These are phyloP conservation scores for Aureobasidium leucospermi DNA, from an alignment of 2,329 filamentous ascomycete genomes.

Conservation along the genomic window DNA sequence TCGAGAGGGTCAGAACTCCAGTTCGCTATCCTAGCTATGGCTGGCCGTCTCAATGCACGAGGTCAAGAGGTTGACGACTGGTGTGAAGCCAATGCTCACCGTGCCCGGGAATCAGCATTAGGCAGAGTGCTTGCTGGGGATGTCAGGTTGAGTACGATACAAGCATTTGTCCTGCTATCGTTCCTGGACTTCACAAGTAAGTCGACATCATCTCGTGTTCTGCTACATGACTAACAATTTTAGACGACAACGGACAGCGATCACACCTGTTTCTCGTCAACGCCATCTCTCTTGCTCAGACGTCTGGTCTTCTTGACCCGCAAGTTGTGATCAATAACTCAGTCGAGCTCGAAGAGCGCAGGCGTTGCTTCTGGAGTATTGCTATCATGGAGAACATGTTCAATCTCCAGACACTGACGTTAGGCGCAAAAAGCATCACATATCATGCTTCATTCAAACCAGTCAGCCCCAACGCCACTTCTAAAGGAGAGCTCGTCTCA, in stretches of 20 bases:
- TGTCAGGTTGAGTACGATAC: conserved; percentile 7
- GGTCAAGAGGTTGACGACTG: conserved; percentile 5
- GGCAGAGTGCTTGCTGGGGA: neutral
- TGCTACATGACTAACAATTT: neutral
- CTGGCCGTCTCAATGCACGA: conserved; percentile 1
- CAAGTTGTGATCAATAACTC: neutral
- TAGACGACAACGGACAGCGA: conserved; percentile 6
- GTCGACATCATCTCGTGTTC: neutral
- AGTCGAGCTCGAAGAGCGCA: neutral
- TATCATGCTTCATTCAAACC: conserved; percentile 5
- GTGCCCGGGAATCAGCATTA: neutral
- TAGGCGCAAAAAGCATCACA: neutral
- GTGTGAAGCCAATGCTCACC: conserved; percentile 11
- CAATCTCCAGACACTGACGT: neutral
- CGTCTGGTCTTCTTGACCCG: neutral
- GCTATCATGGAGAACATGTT: conserved; percentile 9
- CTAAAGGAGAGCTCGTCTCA: neutral
- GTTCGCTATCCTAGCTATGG: conserved; percentile 7
- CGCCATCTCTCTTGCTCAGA: conserved; percentile 3
- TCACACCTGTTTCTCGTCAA: conserved; percentile 5
- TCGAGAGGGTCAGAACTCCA: conserved; percentile 1
- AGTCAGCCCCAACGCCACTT: conserved; percentile 3
- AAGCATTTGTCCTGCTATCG: conserved; percentile 1
- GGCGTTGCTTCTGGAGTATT: conserved; percentile 12
- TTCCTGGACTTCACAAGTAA: conserved; percentile 12